Evolutionary conservation across 257 asterid species (phyloP).

Genomic region (Lantana camara): DNA sequence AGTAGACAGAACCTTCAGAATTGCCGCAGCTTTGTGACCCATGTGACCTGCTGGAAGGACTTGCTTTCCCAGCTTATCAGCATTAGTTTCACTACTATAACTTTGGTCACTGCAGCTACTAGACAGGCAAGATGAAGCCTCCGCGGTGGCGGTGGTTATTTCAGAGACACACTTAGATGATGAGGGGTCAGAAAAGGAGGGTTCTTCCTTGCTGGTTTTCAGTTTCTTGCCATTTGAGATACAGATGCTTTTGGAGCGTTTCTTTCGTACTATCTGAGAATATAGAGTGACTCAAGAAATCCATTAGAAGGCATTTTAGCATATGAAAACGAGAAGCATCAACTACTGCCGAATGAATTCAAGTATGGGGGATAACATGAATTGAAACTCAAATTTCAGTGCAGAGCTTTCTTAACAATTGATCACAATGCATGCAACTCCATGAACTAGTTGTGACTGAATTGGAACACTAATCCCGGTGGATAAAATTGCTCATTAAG

Average conservation of each 20-base stretch:
- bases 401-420: not conserved
- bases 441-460: not conserved
- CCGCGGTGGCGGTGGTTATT: conserved; percentile 36
- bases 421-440: conserved; percentile 12
- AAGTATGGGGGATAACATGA: conserved; percentile 7
- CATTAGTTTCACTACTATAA: conserved; percentile 18
- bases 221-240: conserved; percentile 47
- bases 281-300: not conserved
- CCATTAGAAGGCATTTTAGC: not conserved
- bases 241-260: conserved; percentile 62
- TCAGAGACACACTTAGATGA: conserved; percentile 44
- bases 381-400: not conserved
- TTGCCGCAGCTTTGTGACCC: conserved; percentile 71
- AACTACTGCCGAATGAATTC: not conserved
- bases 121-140: conserved; percentile 54
- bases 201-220: conserved; percentile 37
- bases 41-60: conserved; percentile 54
- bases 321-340: too few species aligned
- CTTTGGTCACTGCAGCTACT: conserved; percentile 50
- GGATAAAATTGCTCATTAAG: not conserved
- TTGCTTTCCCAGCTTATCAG: conserved; percentile 40
- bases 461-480: not conserved
- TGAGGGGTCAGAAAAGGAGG: conserved; percentile 23
- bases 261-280: conserved; percentile 68
- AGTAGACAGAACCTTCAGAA: conserved; percentile 56